phyloP scores from a whole-genome alignment of 345 rosid genomes.

The Lepidium didymum region DNA sequence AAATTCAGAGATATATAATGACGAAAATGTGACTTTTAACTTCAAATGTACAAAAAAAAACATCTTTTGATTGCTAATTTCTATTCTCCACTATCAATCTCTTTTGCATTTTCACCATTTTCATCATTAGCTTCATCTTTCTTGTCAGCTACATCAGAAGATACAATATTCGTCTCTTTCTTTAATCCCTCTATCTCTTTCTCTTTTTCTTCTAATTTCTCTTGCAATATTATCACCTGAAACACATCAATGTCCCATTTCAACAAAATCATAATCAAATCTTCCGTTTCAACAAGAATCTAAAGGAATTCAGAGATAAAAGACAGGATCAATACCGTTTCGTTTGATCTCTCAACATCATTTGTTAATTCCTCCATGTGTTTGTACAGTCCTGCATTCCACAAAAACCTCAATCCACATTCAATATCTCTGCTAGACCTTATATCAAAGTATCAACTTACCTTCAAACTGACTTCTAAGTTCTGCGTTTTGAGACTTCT shows the following conservation, averaged over 20 bases:
- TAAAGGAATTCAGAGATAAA: not conserved
- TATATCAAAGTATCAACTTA: slow-evolving; percentile 18
- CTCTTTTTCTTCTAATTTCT: slow-evolving; percentile 64
- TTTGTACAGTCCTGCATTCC: slow-evolving; percentile 50
- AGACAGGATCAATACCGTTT: slow-evolving; percentile 43
- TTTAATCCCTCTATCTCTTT: slow-evolving; percentile 43
- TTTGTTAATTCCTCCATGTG: slow-evolving; percentile 70
- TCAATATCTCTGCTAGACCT: not conserved
- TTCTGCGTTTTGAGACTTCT: slow-evolving; percentile 76
- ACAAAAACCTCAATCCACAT: slow-evolving; percentile 10
- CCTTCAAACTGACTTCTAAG: slow-evolving; percentile 91
- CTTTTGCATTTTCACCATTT: slow-evolving; percentile 27
- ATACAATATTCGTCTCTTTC: slow-evolving; percentile 32
- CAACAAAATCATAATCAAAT: not conserved
- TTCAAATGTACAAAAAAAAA: slow-evolving; percentile 12
- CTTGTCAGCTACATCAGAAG: slow-evolving; percentile 22
- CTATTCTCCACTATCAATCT: slow-evolving; percentile 25
- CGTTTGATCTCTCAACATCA: slow-evolving; percentile 87
- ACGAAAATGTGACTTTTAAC: slow-evolving; percentile 9
- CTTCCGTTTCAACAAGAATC: not conserved
- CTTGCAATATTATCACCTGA: slow-evolving; percentile 72
- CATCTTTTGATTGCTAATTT: slow-evolving; percentile 8
- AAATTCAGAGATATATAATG: not conserved
- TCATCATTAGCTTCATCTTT: slow-evolving; percentile 26
- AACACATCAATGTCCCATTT: not conserved